Evolutionary conservation across 75 land plant genomes (phyloP).

Genomic region (Picea sitchensis): DNA sequence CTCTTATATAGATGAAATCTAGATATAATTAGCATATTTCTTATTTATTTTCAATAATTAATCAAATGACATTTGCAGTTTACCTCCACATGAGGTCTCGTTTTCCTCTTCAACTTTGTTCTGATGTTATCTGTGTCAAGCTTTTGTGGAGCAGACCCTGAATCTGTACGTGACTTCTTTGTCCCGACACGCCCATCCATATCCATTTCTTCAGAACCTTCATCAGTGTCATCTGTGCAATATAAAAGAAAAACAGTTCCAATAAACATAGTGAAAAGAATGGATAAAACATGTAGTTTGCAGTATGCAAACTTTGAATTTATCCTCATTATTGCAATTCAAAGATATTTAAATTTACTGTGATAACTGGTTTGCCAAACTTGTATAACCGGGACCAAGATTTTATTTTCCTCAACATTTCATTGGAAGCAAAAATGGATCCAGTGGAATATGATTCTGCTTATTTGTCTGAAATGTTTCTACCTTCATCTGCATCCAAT

Average conservation of each 20-base stretch:
- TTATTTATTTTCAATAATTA: neutral
- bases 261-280: neutral
- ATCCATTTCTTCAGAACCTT: conserved; percentile 19
- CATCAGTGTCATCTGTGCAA: conserved; percentile 16
- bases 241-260: neutral
- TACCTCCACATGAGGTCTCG: conserved; percentile 11
- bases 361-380: neutral
- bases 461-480: conserved; percentile 15
- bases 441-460: neutral
- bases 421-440: neutral
- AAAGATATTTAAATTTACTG: neutral
- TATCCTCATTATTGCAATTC: neutral
- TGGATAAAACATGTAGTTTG: neutral
- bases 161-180: conserved; percentile 11
- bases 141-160: conserved; percentile 3
- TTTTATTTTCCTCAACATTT: too few relatives aligned
- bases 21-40: neutral
- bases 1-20: neutral
- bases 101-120: conserved; percentile 14
- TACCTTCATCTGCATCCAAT: conserved; percentile 28
- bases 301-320: neutral
- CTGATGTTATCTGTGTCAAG: neutral
- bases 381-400: neutral
- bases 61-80: neutral
- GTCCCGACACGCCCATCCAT: conserved; percentile 2